Evolutionary conservation across 305 asterid species (phyloP), one percentile per base, ranked within the genome.

Genomic region (Fraxinus xanthoxyloides): DNA sequence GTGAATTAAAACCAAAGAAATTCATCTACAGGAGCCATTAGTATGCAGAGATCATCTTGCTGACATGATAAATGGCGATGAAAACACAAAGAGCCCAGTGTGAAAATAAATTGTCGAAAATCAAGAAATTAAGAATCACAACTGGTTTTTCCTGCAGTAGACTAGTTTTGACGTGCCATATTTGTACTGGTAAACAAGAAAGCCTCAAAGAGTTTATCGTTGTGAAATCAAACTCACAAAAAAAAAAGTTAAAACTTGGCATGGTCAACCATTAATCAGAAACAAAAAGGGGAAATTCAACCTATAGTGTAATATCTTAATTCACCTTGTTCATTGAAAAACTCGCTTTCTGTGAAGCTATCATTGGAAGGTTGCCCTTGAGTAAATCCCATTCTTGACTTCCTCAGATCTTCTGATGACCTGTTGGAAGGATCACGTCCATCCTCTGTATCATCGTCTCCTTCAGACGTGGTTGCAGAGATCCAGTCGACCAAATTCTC

Each of bases 351-450:
- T 5, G 89, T 90, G 88, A 89, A 92, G 85, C 90, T 82, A 63
- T 93, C 94, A 69, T 91, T 97, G 61, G 91, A 90, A 84, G 93
- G 91, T 85, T 91, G 93, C 83, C 92, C 92, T 65, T 88, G 92
- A 76, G 87, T 81, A 81, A 87, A 86, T 78, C 97, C 94, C 98
- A 93, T 93, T 87, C 97, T 92, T 31, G 97, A 90, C 88, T 91
- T 91, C 74, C 87, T 83, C 28, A 87, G 85, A 79, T 90, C 92
- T 72, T 91, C 90, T 38, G 93, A 89, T 74, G 85, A 86, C 79
- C 91, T 88, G 79, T 84, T 88, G 85, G 89, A 72, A 82, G 86
- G 84, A 84, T 91, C 93, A 59, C 89, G 85, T 32, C 90, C 90
- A 85, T 91, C 94, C 87, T 89, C 93, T 17, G 89, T 78, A 80